phyloP scores from a whole-genome alignment of 495 filamentous ascomycete species.

The Xylaria castorea region DNA sequence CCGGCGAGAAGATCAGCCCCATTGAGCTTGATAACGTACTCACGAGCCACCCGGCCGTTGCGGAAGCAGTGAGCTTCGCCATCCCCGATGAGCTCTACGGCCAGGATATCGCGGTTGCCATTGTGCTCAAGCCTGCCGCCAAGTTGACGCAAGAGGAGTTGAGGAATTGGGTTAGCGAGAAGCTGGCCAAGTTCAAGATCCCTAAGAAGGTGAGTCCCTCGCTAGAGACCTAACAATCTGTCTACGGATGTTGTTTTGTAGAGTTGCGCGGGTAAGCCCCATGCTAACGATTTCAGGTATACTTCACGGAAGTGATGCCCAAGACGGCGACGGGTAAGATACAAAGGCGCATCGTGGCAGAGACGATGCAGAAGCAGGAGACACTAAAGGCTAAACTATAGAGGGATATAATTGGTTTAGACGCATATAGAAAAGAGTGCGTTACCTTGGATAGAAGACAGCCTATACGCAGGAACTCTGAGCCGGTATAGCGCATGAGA shows the following conservation, averaged over 20 bases:
- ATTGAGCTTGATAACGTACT: slow-evolving; percentile 85
- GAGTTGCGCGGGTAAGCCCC: not conserved
- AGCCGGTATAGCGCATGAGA: not conserved
- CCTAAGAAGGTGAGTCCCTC: slow-evolving; percentile 70
- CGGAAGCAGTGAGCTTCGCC: slow-evolving; percentile 83
- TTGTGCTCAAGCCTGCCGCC: slow-evolving; percentile 71
- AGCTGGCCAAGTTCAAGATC: slow-evolving; percentile 82
- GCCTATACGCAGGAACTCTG: not conserved
- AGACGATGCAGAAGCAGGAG: slow-evolving; percentile 72
- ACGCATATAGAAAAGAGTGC: not conserved
- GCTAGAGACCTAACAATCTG: not conserved
- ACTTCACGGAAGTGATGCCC: slow-evolving; percentile 79
- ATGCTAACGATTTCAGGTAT: slow-evolving; percentile 58
- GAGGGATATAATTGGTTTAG: slow-evolving; percentile 23
- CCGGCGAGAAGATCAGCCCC: slow-evolving; percentile 82
- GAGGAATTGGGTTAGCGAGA: slow-evolving; percentile 68
- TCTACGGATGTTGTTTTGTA: not conserved
- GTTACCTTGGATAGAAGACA: not conserved
- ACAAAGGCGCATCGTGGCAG: slow-evolving; percentile 79
- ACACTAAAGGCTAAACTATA: slow-evolving; percentile 48
- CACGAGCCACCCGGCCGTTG: slow-evolving; percentile 68
- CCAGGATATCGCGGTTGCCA: slow-evolving; percentile 78
- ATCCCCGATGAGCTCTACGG: slow-evolving; percentile 78
- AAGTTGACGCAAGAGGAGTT: slow-evolving; percentile 62
- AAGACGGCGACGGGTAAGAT: slow-evolving; percentile 93